These are phyloP conservation scores for Malus asiatica DNA, from an alignment of 306 rosid genomes.

Conservation along the genomic window DNA sequence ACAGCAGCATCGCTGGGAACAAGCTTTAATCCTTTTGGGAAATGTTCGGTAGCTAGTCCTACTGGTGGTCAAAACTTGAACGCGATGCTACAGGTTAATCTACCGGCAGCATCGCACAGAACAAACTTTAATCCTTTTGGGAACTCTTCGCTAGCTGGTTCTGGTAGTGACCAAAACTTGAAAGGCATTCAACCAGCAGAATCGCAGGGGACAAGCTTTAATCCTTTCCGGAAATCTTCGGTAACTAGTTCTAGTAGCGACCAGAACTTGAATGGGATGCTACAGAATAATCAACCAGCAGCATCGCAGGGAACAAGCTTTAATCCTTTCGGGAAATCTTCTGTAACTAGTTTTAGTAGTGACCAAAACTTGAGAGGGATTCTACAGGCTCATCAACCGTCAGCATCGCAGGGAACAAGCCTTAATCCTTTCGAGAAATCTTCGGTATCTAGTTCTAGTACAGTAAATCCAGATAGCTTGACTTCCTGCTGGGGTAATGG, in stretches of 20 bases:
- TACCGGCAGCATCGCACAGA: slow-evolving; percentile 13
- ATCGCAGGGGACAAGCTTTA: slow-evolving; percentile 23
- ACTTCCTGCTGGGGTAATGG: slow-evolving; percentile 10
- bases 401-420: too few relatives aligned
- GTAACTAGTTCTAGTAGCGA: slow-evolving; percentile 14
- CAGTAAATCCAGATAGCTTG: not conserved
- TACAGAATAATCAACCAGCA: slow-evolving; percentile 19
- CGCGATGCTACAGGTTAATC: not conserved
- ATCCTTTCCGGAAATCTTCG: slow-evolving; percentile 24
- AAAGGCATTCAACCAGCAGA: slow-evolving; percentile 11
- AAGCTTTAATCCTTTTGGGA: slow-evolving; percentile 29
- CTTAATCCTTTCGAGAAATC: too few relatives aligned
- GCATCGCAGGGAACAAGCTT: slow-evolving; percentile 24
- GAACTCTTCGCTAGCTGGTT: slow-evolving; percentile 22
- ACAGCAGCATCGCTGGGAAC: slow-evolving; percentile 16
- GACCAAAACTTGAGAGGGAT: not conserved
- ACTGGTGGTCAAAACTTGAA: not conserved
- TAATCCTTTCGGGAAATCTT: slow-evolving; percentile 28
- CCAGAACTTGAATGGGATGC: slow-evolving; percentile 8
- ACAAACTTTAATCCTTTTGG: slow-evolving; percentile 22
- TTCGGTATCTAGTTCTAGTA: too few relatives aligned
- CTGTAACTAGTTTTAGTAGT: slow-evolving; percentile 13
- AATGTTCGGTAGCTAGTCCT: slow-evolving; percentile 18
- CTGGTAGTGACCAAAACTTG: slow-evolving; percentile 15
- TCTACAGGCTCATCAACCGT: too few relatives aligned